Evolutionary conservation across 139 green algal genomes (phyloP).

Genomic region (Limnomonas spitsbergensis): DNA sequence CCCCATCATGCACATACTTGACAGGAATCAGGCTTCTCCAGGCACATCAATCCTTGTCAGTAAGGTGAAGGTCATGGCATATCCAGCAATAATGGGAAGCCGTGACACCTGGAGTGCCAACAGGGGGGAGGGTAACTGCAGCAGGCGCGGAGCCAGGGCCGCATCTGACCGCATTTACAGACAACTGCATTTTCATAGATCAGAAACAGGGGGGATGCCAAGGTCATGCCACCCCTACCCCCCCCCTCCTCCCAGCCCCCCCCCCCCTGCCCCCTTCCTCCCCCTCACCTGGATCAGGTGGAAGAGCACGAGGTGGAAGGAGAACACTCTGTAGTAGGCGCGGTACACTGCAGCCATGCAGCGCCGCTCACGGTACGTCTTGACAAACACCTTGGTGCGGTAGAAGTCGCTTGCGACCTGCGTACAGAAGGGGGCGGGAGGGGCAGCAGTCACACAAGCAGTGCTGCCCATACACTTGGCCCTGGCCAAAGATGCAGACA

Average conservation of each 20-base stretch:
- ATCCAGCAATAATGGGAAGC: too few species aligned
- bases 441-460: background rate
- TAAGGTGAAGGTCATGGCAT: too few species aligned
- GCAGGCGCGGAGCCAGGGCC: too few species aligned
- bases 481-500: background rate
- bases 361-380: constrained; percentile 54
- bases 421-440: background rate
- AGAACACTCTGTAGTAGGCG: constrained; percentile 45
- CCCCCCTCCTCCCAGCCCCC: too few species aligned
- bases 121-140: too few species aligned
- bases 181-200: too few species aligned
- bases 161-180: too few species aligned
- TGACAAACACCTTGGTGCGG: constrained; percentile 47
- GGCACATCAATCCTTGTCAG: too few species aligned
- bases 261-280: background rate
- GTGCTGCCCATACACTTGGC: background rate
- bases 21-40: too few species aligned
- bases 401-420: constrained; percentile 47
- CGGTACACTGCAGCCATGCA: constrained; percentile 46
- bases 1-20: too few species aligned
- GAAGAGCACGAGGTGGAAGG: constrained; percentile 42
- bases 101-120: too few species aligned
- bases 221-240: background rate
- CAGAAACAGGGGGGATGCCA: too few species aligned
- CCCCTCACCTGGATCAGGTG: constrained; percentile 38